Conservation (phyloP, 345 rosid genomes). For the Euphorbia pulcherrima region DNA sequence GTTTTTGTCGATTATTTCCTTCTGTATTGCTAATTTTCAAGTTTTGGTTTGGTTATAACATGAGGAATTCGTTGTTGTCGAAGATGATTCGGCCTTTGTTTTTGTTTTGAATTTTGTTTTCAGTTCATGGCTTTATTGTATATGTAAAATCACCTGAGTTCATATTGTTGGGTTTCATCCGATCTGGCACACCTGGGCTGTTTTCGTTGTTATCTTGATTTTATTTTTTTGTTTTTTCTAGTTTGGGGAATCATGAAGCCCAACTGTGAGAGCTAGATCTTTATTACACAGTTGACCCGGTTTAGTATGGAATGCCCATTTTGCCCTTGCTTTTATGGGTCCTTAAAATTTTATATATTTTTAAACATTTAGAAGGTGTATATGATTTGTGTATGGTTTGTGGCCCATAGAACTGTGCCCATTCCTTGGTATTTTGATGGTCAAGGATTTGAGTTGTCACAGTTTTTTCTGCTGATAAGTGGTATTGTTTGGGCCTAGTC, state of each 20-base stretch:
- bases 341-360: no score
- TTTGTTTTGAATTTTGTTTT: background rate
- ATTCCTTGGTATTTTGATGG: background rate
- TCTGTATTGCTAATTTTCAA: background rate
- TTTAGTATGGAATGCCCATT: background rate
- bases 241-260: background rate
- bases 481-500: background rate
- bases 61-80: background rate
- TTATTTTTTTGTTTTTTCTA: constrained; percentile 17
- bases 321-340: constrained; percentile 4
- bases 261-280: constrained; percentile 1
- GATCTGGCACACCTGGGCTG: constrained; percentile 18
- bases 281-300: background rate
- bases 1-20: background rate
- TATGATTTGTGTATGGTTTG: background rate
- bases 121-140: background rate
- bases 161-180: background rate
- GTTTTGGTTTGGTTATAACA: background rate
- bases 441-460: background rate
- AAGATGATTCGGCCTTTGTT: background rate
- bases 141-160: background rate
- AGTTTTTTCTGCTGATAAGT: background rate
- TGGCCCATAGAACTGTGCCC: background rate
- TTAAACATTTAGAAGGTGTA: background rate
- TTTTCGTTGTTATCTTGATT: constrained; percentile 1